phyloP scores from a whole-genome alignment of 352 stramenopile species.

The Globisporangium rhizosaccharum region DNA sequence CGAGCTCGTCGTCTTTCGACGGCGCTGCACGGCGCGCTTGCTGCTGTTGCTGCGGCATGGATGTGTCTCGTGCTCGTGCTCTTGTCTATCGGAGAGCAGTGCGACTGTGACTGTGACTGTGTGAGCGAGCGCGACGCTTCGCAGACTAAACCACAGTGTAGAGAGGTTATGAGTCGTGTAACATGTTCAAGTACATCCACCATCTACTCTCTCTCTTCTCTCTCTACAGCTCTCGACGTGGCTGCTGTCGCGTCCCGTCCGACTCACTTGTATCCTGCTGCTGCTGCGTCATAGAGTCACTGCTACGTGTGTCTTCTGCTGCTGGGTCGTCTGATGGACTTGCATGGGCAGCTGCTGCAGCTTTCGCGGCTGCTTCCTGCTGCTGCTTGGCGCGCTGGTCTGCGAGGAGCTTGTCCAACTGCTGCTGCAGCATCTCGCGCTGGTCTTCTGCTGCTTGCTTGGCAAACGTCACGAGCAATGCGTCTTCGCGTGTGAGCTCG shows the following conservation, averaged over 20 bases:
- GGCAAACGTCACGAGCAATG: conserved; percentile 66
- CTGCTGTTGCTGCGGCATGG: conserved; percentile 15
- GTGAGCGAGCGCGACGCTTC: background rate
- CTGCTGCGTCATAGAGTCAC: no score
- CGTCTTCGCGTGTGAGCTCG: conserved; percentile 67
- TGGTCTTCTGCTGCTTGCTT: conserved; percentile 75
- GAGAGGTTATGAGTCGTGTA: no score
- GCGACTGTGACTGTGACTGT: no score
- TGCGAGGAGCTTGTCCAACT: conserved; percentile 63
- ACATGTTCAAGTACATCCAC: no score
- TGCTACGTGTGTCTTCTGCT: background rate
- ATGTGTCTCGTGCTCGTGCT: background rate
- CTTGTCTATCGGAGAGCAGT: background rate
- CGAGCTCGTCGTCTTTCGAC: conserved; percentile 55
- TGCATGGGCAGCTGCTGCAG: background rate
- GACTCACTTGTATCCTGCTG: no score
- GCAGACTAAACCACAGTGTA: no score
- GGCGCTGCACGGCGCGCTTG: background rate
- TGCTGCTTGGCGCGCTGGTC: conserved; percentile 53
- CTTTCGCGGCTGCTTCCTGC: conserved; percentile 7
- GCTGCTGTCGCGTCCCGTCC: background rate
- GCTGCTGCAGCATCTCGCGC: conserved; percentile 59
- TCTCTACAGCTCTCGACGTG: no score
- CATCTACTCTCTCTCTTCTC: no score
- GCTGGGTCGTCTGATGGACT: conserved; percentile 7